Conservation (phyloP, 306 rosid species). For the Fagus crenata region DNA sequence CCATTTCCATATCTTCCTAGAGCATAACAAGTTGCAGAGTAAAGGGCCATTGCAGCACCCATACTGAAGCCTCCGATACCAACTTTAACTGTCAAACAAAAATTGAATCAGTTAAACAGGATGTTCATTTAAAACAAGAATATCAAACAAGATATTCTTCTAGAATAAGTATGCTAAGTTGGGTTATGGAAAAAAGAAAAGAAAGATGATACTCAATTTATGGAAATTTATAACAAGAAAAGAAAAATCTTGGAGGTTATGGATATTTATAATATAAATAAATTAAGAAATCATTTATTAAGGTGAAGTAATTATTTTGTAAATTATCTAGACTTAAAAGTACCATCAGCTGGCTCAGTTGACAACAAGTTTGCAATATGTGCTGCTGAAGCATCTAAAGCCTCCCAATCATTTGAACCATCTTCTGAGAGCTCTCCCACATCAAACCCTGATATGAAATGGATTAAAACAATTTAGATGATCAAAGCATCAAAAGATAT, state of each 20-base stretch:
- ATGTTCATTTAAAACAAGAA: background rate
- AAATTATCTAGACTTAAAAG: constrained; percentile 10
- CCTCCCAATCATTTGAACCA: constrained; percentile 97
- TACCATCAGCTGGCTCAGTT: constrained; percentile 97
- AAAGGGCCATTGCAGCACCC: constrained; percentile 97
- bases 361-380: constrained; percentile 92
- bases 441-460: constrained; percentile 77
- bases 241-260: background rate
- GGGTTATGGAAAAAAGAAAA: too few species aligned
- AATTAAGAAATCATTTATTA: background rate
- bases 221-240: background rate
- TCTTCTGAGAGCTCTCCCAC: constrained; percentile 92
- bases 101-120: constrained; percentile 18
- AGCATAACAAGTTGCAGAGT: constrained; percentile 96
- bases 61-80: constrained; percentile 98
- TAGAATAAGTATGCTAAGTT: background rate
- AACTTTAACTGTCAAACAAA: constrained; percentile 75
- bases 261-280: background rate
- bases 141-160: background rate
- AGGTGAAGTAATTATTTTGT: constrained; percentile 7
- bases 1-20: constrained; percentile 86
- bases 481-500: background rate
- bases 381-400: constrained; percentile 92
- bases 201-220: background rate
- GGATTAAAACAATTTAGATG: constrained; percentile 25